phyloP scores from a whole-genome alignment of 805 yeast genomes.

The Yarrowia bubula region DNA sequence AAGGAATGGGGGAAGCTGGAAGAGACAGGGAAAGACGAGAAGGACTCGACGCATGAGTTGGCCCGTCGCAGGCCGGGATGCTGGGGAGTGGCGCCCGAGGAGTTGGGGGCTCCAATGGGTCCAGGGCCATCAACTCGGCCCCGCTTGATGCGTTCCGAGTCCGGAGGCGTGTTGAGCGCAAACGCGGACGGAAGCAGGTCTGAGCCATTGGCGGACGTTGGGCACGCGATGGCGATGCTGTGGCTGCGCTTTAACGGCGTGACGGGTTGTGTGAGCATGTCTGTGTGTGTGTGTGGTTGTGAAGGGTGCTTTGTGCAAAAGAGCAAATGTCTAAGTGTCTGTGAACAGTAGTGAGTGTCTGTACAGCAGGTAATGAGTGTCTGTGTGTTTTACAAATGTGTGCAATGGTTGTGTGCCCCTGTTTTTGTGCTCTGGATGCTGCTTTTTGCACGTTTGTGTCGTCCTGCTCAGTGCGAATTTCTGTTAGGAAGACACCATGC shows the following conservation, averaged over 20 bases:
- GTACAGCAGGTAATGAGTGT: neutral
- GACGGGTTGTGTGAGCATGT: slow-evolving; percentile 22
- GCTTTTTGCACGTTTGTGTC: no score
- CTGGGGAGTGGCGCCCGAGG: neutral
- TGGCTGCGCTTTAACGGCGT: slow-evolving; percentile 27
- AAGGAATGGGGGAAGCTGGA: neutral
- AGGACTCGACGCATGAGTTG: slow-evolving; percentile 18
- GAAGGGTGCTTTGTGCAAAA: no score
- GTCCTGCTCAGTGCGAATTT: neutral
- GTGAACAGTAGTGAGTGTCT: neutral
- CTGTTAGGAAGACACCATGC: slow-evolving; percentile 7
- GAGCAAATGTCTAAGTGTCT: neutral
- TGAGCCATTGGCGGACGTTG: slow-evolving; percentile 12
- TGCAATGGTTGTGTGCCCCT: neutral
- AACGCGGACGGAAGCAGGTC: slow-evolving; percentile 22
- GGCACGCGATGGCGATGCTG: slow-evolving; percentile 16
- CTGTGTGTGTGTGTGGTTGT: slow-evolving; percentile 15
- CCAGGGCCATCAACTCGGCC: neutral
- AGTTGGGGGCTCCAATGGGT: neutral
- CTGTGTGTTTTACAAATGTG: neutral
- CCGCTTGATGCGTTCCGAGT: slow-evolving; percentile 17
- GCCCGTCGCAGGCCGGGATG: slow-evolving; percentile 8
- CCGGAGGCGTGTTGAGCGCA: slow-evolving; percentile 26
- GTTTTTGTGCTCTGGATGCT: no score
- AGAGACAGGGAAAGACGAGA: slow-evolving; percentile 8